Evolutionary conservation across 2,329 filamentous ascomycete genomes (phyloP), one percentile per base, ranked within the genome.

Genomic region (Metarhizium rileyi): DNA sequence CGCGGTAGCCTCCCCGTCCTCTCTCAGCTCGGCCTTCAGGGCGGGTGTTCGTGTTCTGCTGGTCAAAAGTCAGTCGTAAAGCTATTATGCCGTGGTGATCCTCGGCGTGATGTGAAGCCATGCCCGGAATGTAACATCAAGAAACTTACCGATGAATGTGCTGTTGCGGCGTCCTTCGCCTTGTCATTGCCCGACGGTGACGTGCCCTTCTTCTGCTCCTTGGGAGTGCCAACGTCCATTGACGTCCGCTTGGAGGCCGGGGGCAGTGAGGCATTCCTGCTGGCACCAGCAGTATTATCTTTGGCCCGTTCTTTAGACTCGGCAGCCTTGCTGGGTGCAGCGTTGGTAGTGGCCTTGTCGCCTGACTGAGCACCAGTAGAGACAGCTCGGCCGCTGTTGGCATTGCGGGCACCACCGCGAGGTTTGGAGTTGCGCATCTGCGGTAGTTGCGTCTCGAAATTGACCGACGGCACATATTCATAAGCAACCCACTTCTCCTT

Each of bases 401-500:
- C 66, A 40, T 67, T 69, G 36, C 74, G 69, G 47, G 67, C 68
- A 51, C 76, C 74, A 16, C 74, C 73, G 26, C 78, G 72, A 41
- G 73, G 67, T 55, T 76, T 78, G 28, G 72, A 64, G 48, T 70
- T 69, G 53, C 76, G 74, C 57, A 69, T 62, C 43, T 68, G 69
- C 14, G 84, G 81, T 38, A 95, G 66, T 26, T 86, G 88, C 1
- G 93, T 96, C 64, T 88, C 86, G 67, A 95, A 97, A 51, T 84
- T 83, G 45, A 93, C 89, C 14, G 81, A 85, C 8, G 90, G 91
- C 12, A 87, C 88, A 61, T 90, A 91, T 30, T 84, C 81, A 50
- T 96, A 80, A 1, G 83, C 78, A 51, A 87, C 83, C 91, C 93
- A 97, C 61, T 90, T 87, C 59, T 86, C 82, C 72, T 94, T 94